Evolutionary conservation across 495 filamentous ascomycete species (phyloP), one percentile per base, ranked within the genome.

Genomic region (Aspergillus hancockii): DNA sequence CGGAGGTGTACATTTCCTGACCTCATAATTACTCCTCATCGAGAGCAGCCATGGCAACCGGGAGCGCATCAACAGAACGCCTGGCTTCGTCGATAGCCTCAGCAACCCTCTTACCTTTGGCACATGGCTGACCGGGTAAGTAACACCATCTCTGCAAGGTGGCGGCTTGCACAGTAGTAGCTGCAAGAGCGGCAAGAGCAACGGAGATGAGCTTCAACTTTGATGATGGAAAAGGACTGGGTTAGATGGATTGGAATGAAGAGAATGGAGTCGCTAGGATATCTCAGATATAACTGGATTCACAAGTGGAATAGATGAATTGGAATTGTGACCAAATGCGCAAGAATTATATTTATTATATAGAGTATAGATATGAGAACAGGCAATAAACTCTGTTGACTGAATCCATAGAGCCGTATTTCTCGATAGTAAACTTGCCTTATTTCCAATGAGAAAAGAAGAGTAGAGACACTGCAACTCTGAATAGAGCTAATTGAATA

Each of bases 11-110:
- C 53, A 38, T 36, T 54, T 25, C 28, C 49, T 7, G 22, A 50
- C 46, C 34, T 43, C 36, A 46, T 32, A 52, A 52, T 16, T 61
- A 50, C 45, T 65, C 57, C 22, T 71, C 66, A 34, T 74, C 68
- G 38, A 77, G 54, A n/a, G 63, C 68, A 57, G 76, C 70, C 65
- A 79, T 70, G 36, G 76, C 75, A n/a, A n/a, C n/a, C n/a, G n/a
- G n/a, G n/a, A 79, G 63, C 41, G 74, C 80, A n/a, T 80, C 75
- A 22, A 80, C 81, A 32, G 78, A 78, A 54, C 81, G 80, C 69
- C 79, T 80, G 59, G 80, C 65, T 45, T 80, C 68, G 21, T 41
- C 36, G 51, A 61, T 59, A 46, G 60, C 69, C 59, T 71, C 72
- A 61, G 63, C 66, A 16, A 73, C 63, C 50, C 71, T 75, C 67